Base-by-base conservation (phyloP, 2,329 filamentous ascomycete species). In the Calonectria henricotiae region DNA sequence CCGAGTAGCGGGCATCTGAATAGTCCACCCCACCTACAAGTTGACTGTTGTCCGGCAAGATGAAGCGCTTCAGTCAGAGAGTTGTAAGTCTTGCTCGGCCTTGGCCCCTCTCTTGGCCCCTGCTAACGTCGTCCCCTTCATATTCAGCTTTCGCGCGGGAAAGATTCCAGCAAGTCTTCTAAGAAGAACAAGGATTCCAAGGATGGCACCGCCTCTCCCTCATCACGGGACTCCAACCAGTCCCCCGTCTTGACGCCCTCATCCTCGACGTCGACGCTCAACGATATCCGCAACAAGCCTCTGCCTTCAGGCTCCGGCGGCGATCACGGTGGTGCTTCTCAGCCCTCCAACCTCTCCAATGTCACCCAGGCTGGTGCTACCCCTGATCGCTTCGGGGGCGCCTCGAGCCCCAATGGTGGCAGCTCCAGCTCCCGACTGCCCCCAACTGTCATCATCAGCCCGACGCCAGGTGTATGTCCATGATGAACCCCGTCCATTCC, bases 21-120 rank as follows among this genome's bases (percentile, higher is more conserved):
- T 71, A 76, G 73, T 67, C 75, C 76, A 74, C 76, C 77, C 74
- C 73, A 65, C 71, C 69, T 73, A 70, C 69, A 30, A 71, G 68
- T 70, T 76, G 72, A 65, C 74, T 75, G 73, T 77, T 73, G 74
- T 72, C 75, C 75, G 84, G 84, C 85, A 93, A 89, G 85, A 98
- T 98, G 96, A 98, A 98, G 88, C 93, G 94, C 83, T 97, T 98
- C 85, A 93, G 95, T 86, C 94, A 97, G 89, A 94, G 94, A 93
- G 95, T 98, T 89, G 95, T 98, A 91, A 89, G 94, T 91, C 35
- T 64, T 51, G 32, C 12, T 5, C 17, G 12, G 27, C 8, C 51
- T 23, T 44, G 49, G 67, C 23, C 23, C 17, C 32, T 25, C 23
- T 9, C 23, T 12, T 15, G 6, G 25, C 4, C 11, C 49, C 46